Evolutionary conservation across 129 eudicot species (phyloP), one percentile per base, ranked within the genome.

Genomic region (Centaurea solstitialis): DNA sequence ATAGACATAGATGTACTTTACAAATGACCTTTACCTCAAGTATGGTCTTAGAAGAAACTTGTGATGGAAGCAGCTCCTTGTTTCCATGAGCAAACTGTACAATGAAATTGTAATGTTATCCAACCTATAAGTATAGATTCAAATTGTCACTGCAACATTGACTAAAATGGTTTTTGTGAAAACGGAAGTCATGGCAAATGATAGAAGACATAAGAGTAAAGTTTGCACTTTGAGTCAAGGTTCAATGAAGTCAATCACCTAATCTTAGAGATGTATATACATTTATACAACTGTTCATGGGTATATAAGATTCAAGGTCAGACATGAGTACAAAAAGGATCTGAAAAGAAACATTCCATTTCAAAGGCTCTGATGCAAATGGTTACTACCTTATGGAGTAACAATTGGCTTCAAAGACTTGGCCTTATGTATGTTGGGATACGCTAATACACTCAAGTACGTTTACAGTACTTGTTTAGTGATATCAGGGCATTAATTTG

Each of bases 31-130:
- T 9, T 70, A 85, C 88, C 88, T 80, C 82, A 33, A 37, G 68
- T 22, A 10, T 24, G 71, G 37, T 85, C 79, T 80, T 85, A 75
- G 47, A 71, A 62, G 88, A 57, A 28, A 85, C n/a, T 80, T 50
- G 78, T 35, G 72, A 73, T 71, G 72, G 75, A 20, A 73, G 73
- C 64, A 70, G 69, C 74, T 85, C 84, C 64, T 85, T 73, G 22
- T 70, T 80, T 79, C 79, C 88, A 70, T 80, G 81, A 21, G 85
- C 79, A 37, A 80, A 76, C 88, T 85, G 88, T 78, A 22, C 74
- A 35, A 80, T 67, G 80, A 70, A 74, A 66, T 17, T 17, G 4
- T 45, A 41, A 33, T 70, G 45, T 76, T 75, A 70, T 50, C 18
- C 10, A 3, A 35, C 61, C 11, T 7, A n/a, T n/a, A n/a, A n/a